Percentiles rank a stretch among this genome's conserved stretches.
Conservation (phyloP, 2,329 filamentous ascomycete genomes). For the Alternaria dauci region DNA sequence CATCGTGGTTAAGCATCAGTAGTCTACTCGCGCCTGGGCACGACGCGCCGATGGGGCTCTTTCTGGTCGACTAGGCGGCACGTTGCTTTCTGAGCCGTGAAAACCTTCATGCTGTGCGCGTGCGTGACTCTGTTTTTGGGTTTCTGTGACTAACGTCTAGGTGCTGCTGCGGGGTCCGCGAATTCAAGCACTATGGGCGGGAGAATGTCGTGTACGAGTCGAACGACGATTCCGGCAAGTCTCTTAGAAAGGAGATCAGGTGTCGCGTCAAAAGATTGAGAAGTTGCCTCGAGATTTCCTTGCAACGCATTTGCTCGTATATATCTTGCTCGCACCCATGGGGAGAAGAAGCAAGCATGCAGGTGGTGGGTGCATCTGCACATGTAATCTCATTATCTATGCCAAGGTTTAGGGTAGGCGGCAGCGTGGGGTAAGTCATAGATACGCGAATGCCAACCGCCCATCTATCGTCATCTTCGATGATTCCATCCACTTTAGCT, state of each 20-base stretch:
- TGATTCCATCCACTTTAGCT: background rate
- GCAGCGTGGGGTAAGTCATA: slow-evolving; percentile 26
- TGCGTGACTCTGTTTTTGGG: slow-evolving; percentile 31
- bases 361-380: slow-evolving; percentile 4
- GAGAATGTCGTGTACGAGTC: slow-evolving; percentile 9
- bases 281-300: background rate
- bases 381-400: slow-evolving; percentile 33
- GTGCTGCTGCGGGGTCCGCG: slow-evolving; percentile 29
- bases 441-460: slow-evolving; percentile 5
- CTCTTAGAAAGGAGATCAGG: background rate
- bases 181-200: slow-evolving; percentile 7
- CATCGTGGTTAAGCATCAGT: slow-evolving; percentile 35
- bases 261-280: background rate
- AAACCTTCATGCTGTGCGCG: slow-evolving; percentile 24
- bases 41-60: slow-evolving; percentile 29
- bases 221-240: background rate
- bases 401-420: slow-evolving; percentile 27
- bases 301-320: slow-evolving; percentile 1
- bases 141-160: slow-evolving; percentile 37
- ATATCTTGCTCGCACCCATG: background rate
- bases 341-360: slow-evolving; percentile 20
- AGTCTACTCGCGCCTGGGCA: slow-evolving; percentile 35
- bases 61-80: slow-evolving; percentile 17
- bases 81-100: slow-evolving; percentile 19
- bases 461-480: background rate